phyloP scores from a whole-genome alignment of 805 yeast genomes.

The Debaryomyces maramus region DNA sequence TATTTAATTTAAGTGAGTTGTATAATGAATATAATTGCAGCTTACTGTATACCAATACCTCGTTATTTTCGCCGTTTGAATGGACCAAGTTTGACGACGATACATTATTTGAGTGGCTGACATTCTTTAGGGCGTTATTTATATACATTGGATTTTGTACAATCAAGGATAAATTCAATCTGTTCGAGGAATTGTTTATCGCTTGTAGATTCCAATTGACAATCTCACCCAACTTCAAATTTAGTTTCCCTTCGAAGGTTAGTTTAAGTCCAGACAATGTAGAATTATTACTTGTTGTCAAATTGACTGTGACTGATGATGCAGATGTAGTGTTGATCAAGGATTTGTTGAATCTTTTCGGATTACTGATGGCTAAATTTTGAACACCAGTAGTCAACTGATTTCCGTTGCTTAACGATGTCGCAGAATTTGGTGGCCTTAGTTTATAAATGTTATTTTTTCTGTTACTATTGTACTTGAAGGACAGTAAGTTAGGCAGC shows the following conservation, averaged over 20 bases:
- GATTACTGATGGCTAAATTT: constrained; percentile 1
- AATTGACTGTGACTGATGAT: constrained; percentile 39
- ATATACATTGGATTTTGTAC: constrained; percentile 24
- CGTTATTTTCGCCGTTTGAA: constrained; percentile 8
- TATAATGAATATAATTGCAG: constrained; percentile 32
- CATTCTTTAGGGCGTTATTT: constrained; percentile 15
- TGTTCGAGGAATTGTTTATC: constrained; percentile 55
- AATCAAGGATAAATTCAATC: constrained; percentile 52
- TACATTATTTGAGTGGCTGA: constrained; percentile 8
- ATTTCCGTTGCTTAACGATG: constrained; percentile 4
- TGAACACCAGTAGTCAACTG: neutral
- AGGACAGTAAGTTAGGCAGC: constrained; percentile 14
- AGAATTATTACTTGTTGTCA: constrained; percentile 28
- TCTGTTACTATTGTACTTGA: constrained; percentile 12
- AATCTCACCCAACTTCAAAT: constrained; percentile 57
- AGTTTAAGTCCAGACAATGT: constrained; percentile 39
- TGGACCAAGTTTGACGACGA: constrained; percentile 19
- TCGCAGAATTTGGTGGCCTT: constrained; percentile 11
- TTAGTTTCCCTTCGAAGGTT: constrained; percentile 62
- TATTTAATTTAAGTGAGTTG: constrained; percentile 37
- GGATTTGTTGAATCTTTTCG: constrained; percentile 3
- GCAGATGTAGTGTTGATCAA: constrained; percentile 13
- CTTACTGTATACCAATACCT: constrained; percentile 20
- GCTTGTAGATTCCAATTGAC: constrained; percentile 67
- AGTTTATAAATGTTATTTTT: constrained; percentile 21